Percentiles rank a stretch among this genome's conserved stretches.
Conservation (phyloP, 768 basidiomycete genomes). For the Sarcomyxa edulis region DNA sequence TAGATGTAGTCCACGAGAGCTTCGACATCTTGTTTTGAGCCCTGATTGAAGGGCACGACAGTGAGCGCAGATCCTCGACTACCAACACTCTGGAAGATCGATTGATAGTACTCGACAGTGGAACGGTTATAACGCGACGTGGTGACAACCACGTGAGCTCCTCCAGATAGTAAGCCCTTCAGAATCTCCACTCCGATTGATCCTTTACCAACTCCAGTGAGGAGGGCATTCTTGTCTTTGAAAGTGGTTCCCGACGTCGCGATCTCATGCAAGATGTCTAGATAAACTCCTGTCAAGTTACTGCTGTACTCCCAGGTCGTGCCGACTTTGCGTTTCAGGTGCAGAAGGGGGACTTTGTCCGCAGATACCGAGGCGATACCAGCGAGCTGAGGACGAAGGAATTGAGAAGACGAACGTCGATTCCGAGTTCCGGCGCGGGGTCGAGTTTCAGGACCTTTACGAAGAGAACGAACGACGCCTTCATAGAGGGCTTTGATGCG, state of each 20-base stretch:
- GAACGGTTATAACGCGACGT: conserved; percentile 96
- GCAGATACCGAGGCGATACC: conserved; percentile 66
- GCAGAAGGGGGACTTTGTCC: conserved; percentile 90
- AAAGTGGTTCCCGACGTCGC: conserved; percentile 98
- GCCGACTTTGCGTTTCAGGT: conserved; percentile 96
- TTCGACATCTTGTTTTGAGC: conserved; percentile 97
- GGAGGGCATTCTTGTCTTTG: conserved; percentile 97
- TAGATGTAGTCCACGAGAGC: conserved; percentile 99
- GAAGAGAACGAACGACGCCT: conserved; percentile 90
- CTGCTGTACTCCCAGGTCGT: conserved; percentile 95
- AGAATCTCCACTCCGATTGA: conserved; percentile 98
- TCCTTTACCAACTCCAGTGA: conserved; percentile 97
- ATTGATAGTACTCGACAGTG: conserved; percentile 97
- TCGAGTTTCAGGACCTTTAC: conserved; percentile 66
- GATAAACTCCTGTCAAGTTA: conserved; percentile 92
- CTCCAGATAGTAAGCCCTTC: conserved; percentile 94
- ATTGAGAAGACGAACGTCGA: conserved; percentile 92
- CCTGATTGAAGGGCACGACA: conserved; percentile 99
- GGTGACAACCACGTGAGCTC: conserved; percentile 94
- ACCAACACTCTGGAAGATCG: conserved; percentile 93
- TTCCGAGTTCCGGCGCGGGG: conserved; percentile 52
- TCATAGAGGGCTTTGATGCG: conserved; percentile 94
- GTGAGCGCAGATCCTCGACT: conserved; percentile 95
- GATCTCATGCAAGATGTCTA: conserved; percentile 96
- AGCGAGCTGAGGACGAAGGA: conserved; percentile 88